phyloP scores from a whole-genome alignment of 2,329 filamentous ascomycete genomes.

The Fusarium sulawesiense region DNA sequence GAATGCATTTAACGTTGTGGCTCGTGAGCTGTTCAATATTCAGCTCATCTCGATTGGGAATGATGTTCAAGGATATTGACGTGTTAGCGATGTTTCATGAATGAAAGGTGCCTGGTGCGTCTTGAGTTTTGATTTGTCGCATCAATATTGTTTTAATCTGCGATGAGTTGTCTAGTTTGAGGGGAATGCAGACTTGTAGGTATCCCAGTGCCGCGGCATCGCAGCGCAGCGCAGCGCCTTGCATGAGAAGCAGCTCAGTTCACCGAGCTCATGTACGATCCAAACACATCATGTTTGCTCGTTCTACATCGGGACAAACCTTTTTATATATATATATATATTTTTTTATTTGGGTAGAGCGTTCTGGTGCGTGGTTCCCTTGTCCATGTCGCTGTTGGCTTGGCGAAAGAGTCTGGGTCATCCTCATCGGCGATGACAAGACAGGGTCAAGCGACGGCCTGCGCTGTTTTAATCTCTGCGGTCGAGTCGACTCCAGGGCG shows the following conservation, averaged over 20 bases:
- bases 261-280: slow-evolving; percentile 7
- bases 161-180: slow-evolving; percentile 33
- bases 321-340: too few species aligned
- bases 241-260: slow-evolving; percentile 12
- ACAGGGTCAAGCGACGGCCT: neutral
- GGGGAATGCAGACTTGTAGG: neutral
- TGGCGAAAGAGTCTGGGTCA: slow-evolving; percentile 31
- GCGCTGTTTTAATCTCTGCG: neutral
- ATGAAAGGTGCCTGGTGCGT: neutral
- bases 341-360: neutral
- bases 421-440: slow-evolving; percentile 34
- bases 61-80: slow-evolving; percentile 7
- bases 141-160: slow-evolving; percentile 22
- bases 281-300: slow-evolving; percentile 8
- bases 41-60: slow-evolving; percentile 34
- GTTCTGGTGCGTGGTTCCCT: neutral
- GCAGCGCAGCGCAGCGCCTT: neutral
- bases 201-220: neutral
- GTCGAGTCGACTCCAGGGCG: neutral
- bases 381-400: slow-evolving; percentile 15
- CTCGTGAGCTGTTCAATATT: slow-evolving; percentile 29
- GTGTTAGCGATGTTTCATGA: slow-evolving; percentile 37
- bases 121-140: slow-evolving; percentile 25
- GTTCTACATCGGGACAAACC: slow-evolving; percentile 6
- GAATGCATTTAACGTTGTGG: slow-evolving; percentile 37